Evolutionary conservation across 306 rosid species (phyloP), one percentile per base, ranked within the genome.

Genomic region (Hippophae gyantsensis): DNA sequence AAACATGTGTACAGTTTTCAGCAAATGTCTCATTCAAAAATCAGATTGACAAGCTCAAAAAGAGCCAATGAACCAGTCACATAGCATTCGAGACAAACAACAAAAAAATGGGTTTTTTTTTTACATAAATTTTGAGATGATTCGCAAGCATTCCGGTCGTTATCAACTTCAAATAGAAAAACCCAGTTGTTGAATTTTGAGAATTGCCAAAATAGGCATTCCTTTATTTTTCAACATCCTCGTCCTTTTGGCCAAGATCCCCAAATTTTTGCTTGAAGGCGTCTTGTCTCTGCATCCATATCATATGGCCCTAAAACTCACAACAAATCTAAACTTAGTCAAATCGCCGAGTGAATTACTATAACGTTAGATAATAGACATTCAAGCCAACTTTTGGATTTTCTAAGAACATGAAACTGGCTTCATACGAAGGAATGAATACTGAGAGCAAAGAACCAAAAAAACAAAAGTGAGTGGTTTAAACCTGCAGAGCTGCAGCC

Each of bases 401-500:
- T 51, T 1, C 27, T 32, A 27, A 48, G 62, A 45, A 46, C 2
- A 6, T 23, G 18, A 40, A 54, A 25, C 41, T 3, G 10, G 18
- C 58, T 5, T 11, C 42, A 5, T 5, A 1, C 7, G 13, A 5
- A 5, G 18, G 9, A 18, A 6, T 3, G 42, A 18, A 26, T 41
- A 42, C 40, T 10, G 58, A 73, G 52, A 32, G 14, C 7, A 13
- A 2, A 4, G 7, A 49, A 10, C 27, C 42, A 18, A 18, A 18
- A 18, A 18, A 10, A 43, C 42, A 59, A 6, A 41, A 13, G 47
- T 10, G 48, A 41, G 51, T 40, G 54, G 41, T 51, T 18, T 27
- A 53, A 45, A 74, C 94, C 89, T 89, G 97, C 18, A 86, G 87
- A 65, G 78, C 74, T 7, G 89, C 92, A 10, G 95, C 97, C 97